Percentiles rank a stretch among this genome's conserved stretches.
These are phyloP conservation scores for Volvariella surrecta DNA, from an alignment of 1,284 basidiomycete species.

Conservation along the genomic window DNA sequence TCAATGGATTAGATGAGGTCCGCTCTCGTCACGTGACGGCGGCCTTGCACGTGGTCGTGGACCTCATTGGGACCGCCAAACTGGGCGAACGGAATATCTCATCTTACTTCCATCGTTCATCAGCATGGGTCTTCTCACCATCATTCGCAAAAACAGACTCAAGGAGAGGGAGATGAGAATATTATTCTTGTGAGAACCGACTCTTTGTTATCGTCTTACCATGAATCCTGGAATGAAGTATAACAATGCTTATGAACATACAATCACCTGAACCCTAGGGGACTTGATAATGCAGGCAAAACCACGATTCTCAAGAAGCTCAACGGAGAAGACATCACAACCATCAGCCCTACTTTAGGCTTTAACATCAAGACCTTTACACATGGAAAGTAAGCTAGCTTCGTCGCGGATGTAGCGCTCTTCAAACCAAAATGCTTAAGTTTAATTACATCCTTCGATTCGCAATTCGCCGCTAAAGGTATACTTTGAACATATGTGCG, in stretches of 20 bases:
- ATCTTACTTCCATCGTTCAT: no score
- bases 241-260: background rate
- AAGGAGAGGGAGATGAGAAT: constrained; percentile 96
- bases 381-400: constrained; percentile 68
- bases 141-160: constrained; percentile 93
- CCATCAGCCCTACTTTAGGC: constrained; percentile 89
- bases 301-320: constrained; percentile 96
- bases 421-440: background rate
- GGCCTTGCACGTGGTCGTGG: no score
- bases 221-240: background rate
- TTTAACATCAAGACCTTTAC: constrained; percentile 98
- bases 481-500: constrained; percentile 90
- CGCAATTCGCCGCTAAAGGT: constrained; percentile 37
- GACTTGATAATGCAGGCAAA: constrained; percentile 99
- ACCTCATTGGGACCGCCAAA: no score
- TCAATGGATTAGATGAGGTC: background rate
- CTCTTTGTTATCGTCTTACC: constrained; percentile 4
- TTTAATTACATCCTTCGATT: constrained; percentile 2
- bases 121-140: constrained; percentile 85
- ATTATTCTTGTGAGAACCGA: constrained; percentile 75
- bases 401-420: constrained; percentile 10
- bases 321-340: constrained; percentile 82
- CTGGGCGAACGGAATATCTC: no score
- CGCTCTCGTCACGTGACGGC: no score
- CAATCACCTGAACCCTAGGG: constrained; percentile 38